Percentiles rank a stretch among this genome's conserved stretches.
Conservation (phyloP, 352 stramenopile genomes). For the Pythium insidiosum region DNA sequence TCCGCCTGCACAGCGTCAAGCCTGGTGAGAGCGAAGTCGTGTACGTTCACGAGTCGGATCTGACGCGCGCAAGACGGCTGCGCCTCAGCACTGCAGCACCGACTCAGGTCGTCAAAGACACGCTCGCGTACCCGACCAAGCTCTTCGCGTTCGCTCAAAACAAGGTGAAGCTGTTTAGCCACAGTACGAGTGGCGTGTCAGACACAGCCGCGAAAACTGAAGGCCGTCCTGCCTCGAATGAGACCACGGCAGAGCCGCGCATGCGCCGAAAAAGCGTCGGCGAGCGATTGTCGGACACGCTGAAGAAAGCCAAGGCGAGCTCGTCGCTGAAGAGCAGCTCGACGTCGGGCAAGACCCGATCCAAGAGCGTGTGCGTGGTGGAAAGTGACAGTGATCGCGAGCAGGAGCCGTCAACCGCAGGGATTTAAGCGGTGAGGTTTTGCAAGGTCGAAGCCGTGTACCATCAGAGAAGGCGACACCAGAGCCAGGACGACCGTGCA, state of each 20-base stretch:
- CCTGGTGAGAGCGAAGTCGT: slow-evolving; percentile 44
- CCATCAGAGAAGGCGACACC: no score
- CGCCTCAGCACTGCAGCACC: slow-evolving; percentile 31
- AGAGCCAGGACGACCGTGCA: no score
- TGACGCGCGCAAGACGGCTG: slow-evolving; percentile 30
- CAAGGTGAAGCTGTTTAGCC: slow-evolving; percentile 15
- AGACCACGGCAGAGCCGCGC: background rate
- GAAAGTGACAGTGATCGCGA: slow-evolving; percentile 5
- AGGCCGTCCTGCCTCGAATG: no score
- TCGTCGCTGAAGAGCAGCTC: no score
- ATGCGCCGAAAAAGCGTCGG: background rate
- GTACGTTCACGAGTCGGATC: slow-evolving; percentile 66
- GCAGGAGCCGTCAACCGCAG: slow-evolving; percentile 9
- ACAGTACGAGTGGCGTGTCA: background rate
- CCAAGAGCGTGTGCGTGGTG: slow-evolving; percentile 8
- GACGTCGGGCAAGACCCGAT: slow-evolving; percentile 1
- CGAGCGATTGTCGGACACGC: no score
- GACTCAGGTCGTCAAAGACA: slow-evolving; percentile 34
- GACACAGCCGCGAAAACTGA: no score
- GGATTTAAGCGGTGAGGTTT: no score
- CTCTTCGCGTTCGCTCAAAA: slow-evolving; percentile 14
- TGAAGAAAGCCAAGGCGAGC: no score
- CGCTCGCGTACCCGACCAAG: slow-evolving; percentile 16
- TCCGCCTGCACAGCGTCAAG: slow-evolving; percentile 42
- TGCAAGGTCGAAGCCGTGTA: no score